Evolutionary conservation across 495 filamentous ascomycete species (phyloP), one percentile per base, ranked within the genome.

Genomic region (Acidomyces sp.): DNA sequence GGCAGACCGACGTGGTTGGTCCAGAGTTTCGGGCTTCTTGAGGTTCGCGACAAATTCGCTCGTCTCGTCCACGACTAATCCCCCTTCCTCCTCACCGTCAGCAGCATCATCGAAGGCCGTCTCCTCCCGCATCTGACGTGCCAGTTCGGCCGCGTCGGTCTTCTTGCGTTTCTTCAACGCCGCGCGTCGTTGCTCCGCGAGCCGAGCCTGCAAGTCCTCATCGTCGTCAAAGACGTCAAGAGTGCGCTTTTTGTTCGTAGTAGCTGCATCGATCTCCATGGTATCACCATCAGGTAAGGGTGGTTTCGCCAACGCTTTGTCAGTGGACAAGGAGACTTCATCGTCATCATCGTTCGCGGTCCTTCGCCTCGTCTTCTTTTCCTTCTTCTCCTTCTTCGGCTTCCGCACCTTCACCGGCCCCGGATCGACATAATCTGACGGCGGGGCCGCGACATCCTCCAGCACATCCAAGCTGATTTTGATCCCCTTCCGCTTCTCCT

Each of bases 151-250:
- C 1, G 85, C 85, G 21, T 77, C 72, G 24, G 70, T 66, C 57
- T 74, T 81, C 65, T 88, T 92, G 18, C 87, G 76, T 62, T 92
- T 95, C 59, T 93, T 95, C 24, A 95, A 68, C 0, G 85, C 86
- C 13, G 74, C 71, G 39, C 77, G 72, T 51, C 90, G 71, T 54
- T 93, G 85, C 12, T 71, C 64, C 2, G 90, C 81, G 23, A 97
- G 67, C 1, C 80, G 78, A 11, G 83, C 75, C 61, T 95, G 88
- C 0, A 97, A 68, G 49, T 94, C 86, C 19, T 95, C 90, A 51
- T 96, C 90, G 53, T 95, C 90, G 2, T 80, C 75, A n/a, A n/a
- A n/a, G 51, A 95, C 82, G 34, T 85, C 67, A 29, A 72, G 71
- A 23, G 69, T 64, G 24, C 72, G 66, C 56, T 85, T 90, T 52